phyloP scores from a whole-genome alignment of 2,329 filamentous ascomycete genomes.

The Paradendryphiella salina region DNA sequence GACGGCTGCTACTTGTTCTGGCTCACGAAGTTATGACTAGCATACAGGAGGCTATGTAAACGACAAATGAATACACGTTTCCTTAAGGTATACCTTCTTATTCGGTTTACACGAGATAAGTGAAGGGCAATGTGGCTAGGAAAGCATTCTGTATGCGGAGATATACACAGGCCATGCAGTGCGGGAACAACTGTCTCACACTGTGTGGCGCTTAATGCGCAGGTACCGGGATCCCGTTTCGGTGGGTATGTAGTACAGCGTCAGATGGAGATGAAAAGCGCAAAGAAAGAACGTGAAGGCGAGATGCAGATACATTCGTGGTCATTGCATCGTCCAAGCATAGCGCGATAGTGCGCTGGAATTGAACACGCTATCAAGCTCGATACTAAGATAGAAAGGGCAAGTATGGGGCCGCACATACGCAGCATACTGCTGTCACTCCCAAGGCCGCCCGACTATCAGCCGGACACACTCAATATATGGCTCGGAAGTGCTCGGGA shows the following conservation, averaged over 20 bases:
- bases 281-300: too few relatives aligned
- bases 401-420: not conserved
- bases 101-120: too few relatives aligned
- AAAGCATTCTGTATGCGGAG: not conserved
- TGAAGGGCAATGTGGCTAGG: too few relatives aligned
- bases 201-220: constrained; percentile 10
- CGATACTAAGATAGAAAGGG: not conserved
- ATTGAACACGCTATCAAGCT: too few relatives aligned
- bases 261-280: too few relatives aligned
- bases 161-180: not conserved
- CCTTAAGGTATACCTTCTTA: not conserved
- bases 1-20: too few relatives aligned
- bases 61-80: not conserved
- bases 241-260: too few relatives aligned
- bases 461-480: not conserved
- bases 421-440: not conserved
- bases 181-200: constrained; percentile 33
- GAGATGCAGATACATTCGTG: too few relatives aligned
- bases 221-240: not conserved
- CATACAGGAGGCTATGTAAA: not conserved
- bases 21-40: not conserved
- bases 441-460: not conserved
- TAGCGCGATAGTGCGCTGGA: too few relatives aligned
- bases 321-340: too few relatives aligned
- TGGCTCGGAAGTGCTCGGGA: not conserved